Evolutionary conservation across 108 stramenopile genomes (phyloP).

Genomic region (Mediolabrus comicus): DNA sequence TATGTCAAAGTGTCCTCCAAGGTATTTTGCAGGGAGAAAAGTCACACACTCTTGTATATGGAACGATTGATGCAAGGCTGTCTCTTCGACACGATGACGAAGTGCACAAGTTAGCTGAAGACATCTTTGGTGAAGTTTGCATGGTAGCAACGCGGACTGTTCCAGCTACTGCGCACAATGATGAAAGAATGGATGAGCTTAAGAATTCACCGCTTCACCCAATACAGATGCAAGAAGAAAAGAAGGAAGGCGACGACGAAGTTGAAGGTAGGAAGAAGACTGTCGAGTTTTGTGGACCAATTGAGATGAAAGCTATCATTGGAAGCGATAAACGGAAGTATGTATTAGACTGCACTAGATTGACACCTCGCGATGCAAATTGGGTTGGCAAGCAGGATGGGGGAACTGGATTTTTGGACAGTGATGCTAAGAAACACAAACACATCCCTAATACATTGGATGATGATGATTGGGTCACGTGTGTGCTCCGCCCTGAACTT

Average conservation of each 20-base stretch:
- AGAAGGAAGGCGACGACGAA: constrained; percentile 36
- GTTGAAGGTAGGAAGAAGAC: constrained; percentile 37
- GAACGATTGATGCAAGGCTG: constrained; percentile 82
- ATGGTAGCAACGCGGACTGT: constrained; percentile 69
- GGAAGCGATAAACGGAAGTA: constrained; percentile 92
- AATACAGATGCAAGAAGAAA: constrained; percentile 23
- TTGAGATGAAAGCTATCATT: constrained; percentile 91
- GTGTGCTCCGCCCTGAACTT: constrained; percentile 85
- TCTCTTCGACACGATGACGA: constrained; percentile 73
- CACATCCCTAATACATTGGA: constrained; percentile 43
- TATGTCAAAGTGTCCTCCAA: constrained; percentile 90
- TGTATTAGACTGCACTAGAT: constrained; percentile 86
- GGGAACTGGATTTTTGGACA: constrained; percentile 78
- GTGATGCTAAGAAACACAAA: background rate
- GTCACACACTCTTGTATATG: constrained; percentile 81
- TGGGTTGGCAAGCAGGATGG: constrained; percentile 78
- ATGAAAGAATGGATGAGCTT: constrained; percentile 59
- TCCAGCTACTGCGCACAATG: constrained; percentile 52
- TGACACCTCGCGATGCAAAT: constrained; percentile 96
- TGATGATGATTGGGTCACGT: constrained; percentile 78
- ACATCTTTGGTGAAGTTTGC: constrained; percentile 58
- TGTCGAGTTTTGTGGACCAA: constrained; percentile 68
- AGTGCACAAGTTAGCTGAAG: constrained; percentile 77
- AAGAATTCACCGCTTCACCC: constrained; percentile 28
- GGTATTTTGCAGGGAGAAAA: constrained; percentile 90